These are phyloP conservation scores for Carex parvula DNA, from an alignment of 176 grass and related monocot species.

Conservation along the genomic window DNA sequence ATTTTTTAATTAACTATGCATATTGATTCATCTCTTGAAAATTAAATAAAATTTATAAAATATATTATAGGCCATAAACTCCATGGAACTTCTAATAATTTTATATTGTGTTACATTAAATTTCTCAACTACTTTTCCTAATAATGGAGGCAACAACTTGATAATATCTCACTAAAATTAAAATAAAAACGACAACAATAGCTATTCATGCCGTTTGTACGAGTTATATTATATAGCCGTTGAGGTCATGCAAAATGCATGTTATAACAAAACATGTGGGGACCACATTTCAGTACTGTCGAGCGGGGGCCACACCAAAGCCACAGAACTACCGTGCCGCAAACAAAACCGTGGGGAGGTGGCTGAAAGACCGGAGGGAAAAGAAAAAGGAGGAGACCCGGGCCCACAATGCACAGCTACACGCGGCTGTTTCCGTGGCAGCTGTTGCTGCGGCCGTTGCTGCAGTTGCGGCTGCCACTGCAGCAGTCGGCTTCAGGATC, in stretches of 20 bases:
- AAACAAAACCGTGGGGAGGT: constrained; percentile 88
- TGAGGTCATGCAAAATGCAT: background rate
- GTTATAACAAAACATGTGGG: background rate
- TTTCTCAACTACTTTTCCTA: constrained; percentile 16
- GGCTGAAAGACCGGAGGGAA: constrained; percentile 86
- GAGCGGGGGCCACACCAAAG: constrained; percentile 52
- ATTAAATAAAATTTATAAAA: background rate
- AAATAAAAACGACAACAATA: background rate
- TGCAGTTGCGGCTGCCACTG: constrained; percentile 61
- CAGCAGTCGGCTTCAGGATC: constrained; percentile 33
- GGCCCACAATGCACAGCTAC: constrained; percentile 86
- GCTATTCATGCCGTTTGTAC: background rate
- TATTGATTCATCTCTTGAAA: background rate
- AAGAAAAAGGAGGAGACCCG: constrained; percentile 76
- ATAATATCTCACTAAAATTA: constrained; percentile 13
- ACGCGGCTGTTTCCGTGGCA: constrained; percentile 70
- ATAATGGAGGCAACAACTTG: background rate
- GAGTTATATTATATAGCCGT: background rate
- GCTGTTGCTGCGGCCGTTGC: constrained; percentile 78
- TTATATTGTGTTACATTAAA: background rate
- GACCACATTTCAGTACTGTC: constrained; percentile 48
- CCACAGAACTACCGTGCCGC: constrained; percentile 48
- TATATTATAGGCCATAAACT: background rate
- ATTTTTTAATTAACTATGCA: background rate
- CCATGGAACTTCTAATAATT: background rate